phyloP scores from a whole-genome alignment of 176 grass and related monocot genomes.

The Avena eriantha region DNA sequence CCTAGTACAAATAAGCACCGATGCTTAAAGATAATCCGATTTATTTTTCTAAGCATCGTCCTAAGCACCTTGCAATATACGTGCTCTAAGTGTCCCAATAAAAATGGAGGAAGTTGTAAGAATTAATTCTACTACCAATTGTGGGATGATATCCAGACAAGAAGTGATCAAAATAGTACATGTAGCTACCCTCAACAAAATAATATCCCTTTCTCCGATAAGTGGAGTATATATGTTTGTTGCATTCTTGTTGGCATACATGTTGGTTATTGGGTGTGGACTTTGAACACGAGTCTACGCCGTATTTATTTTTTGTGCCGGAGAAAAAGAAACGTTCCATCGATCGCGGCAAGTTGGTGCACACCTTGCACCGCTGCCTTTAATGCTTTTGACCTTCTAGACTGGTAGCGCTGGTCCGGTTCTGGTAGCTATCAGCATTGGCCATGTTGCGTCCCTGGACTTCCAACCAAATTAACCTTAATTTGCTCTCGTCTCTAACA shows the following conservation, averaged over 20 bases:
- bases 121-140: not conserved
- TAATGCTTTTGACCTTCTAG: conserved; percentile 66
- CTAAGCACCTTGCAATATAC: too few relatives aligned
- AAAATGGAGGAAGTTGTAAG: too few relatives aligned
- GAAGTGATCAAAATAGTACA: not conserved
- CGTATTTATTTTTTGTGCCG: conserved; percentile 17
- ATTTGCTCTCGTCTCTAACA: not conserved
- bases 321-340: not conserved
- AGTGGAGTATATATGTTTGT: not conserved
- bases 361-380: conserved; percentile 46
- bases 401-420: conserved; percentile 35
- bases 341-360: conserved; percentile 42
- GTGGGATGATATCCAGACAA: not conserved
- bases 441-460: conserved; percentile 46
- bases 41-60: too few relatives aligned
- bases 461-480: conserved; percentile 36
- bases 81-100: too few relatives aligned
- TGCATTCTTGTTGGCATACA: not conserved
- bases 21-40: too few relatives aligned
- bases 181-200: not conserved
- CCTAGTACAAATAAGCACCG: too few relatives aligned
- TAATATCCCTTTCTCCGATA: not conserved
- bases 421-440: conserved; percentile 44
- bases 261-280: conserved; percentile 28
- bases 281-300: conserved; percentile 52